Percentiles rank a stretch among this genome's conserved stretches.
Evolutionary conservation across 2,329 filamentous ascomycete genomes (phyloP).

Genomic region (Fusarium stilboides): DNA sequence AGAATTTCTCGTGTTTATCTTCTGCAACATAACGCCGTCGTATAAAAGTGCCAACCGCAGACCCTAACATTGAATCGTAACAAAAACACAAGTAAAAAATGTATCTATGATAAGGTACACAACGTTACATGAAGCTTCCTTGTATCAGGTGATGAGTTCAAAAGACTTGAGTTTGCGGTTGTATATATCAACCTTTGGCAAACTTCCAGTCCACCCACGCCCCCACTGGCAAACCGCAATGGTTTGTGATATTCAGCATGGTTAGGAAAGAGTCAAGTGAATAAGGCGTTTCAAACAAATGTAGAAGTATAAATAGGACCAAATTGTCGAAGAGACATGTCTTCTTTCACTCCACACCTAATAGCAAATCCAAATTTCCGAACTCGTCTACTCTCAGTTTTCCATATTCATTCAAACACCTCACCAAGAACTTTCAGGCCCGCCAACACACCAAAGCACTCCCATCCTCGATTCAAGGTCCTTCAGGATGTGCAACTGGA

Average conservation of each 20-base stretch:
- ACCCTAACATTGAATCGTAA: background rate
- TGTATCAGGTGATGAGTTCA: background rate
- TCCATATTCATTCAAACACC: background rate
- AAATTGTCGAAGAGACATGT: too few species aligned
- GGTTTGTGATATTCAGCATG: background rate
- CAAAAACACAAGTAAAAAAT: background rate
- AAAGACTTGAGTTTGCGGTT: background rate
- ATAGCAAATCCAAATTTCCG: slow-evolving; percentile 1
- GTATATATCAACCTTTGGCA: slow-evolving; percentile 1
- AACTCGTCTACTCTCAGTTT: background rate
- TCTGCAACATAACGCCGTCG: too few species aligned
- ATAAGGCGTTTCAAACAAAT: background rate
- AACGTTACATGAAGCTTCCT: background rate
- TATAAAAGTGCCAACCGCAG: background rate
- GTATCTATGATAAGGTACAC: background rate
- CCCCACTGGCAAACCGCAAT: slow-evolving; percentile 8
- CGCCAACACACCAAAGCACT: background rate
- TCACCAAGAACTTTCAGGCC: background rate
- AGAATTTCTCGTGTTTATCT: too few species aligned
- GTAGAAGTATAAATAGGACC: slow-evolving; percentile 1
- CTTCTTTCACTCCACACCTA: background rate
- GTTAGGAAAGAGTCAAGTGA: background rate
- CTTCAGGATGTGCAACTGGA: slow-evolving; percentile 36
- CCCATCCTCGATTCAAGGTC: background rate
- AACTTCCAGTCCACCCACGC: slow-evolving; percentile 4